Evolutionary conservation across 2,329 filamentous ascomycete genomes (phyloP), one percentile per base, ranked within the genome.

Genomic region (Neophaeococcomyces aloes): DNA sequence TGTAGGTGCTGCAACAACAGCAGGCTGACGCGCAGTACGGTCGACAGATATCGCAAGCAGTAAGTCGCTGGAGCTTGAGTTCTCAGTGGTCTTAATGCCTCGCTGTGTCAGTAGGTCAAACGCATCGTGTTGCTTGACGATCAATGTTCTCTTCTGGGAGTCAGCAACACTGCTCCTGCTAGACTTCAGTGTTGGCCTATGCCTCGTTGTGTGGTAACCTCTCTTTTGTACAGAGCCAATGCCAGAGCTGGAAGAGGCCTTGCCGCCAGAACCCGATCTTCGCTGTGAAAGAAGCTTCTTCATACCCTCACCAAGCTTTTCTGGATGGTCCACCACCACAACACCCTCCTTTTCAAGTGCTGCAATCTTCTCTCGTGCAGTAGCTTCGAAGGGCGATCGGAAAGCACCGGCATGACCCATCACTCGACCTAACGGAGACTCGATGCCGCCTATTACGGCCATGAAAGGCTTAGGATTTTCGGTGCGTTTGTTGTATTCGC

Each of bases 371-470:
- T 71, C 69, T 30, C 68, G 63, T 0, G 79, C 75, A 47, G 70
- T 70, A 3, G 78, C 74, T 57, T 88, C 82, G 15, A 79, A 80
- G 5, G 77, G 71, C 1, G 78, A 71, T 42, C 71, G 69, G 68
- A 83, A 85, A 11, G 84, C 84, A 33, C 84, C 84, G 7, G 83
- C 81, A 59, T 89, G 84, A 7, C 84, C 84, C 82, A 88, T 87
- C 33, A 86, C 72, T 17, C 74, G 72, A 11, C 78, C 78, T 13
- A 68, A 65, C 4, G 73, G 71, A n/a, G 79, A 79, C 49, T 76
- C 65, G 37, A 79, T 64, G 3, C 84, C 83, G 23, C 75, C 82
- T 21, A 88, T 69, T 4, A 86, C 66, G 36, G 79, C 83, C 56
- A 81, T 78, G 34, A 88, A 83, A 0, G 84, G 83, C 76, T 86